Percentiles rank a stretch among this genome's conserved stretches.
Conservation (phyloP, 352 stramenopile genomes). For the Phytophthora crassamura region DNA sequence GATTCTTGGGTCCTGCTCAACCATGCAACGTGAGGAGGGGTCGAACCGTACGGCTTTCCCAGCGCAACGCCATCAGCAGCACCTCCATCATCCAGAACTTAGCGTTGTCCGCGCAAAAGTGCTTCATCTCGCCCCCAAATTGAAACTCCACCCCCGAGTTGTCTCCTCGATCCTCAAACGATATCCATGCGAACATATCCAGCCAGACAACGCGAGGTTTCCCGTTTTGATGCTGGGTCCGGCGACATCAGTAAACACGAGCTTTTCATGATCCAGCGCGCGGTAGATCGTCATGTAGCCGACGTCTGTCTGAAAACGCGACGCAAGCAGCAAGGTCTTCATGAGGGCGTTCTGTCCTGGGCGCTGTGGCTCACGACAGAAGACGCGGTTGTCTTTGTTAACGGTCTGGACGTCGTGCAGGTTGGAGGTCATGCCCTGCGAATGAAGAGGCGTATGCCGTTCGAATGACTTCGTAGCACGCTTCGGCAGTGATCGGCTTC, state of each 20-base stretch:
- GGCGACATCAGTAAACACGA: constrained; percentile 23
- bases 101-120: constrained; percentile 38
- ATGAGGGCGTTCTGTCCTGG: constrained; percentile 30
- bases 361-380: constrained; percentile 43
- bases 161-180: constrained; percentile 30
- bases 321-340: constrained; percentile 47
- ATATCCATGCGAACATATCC: constrained; percentile 44
- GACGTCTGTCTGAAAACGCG: constrained; percentile 43
- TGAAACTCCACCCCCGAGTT: constrained; percentile 28
- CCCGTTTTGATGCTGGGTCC: not conserved
- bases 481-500: constrained; percentile 30
- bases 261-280: constrained; percentile 38
- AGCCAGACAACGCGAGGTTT: constrained; percentile 36
- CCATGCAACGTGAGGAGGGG: constrained; percentile 32
- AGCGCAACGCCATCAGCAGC: constrained; percentile 41
- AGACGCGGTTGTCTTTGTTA: constrained; percentile 46
- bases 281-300: constrained; percentile 50
- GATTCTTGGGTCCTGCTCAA: constrained; percentile 12
- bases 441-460: constrained; percentile 46
- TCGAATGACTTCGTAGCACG: constrained; percentile 48
- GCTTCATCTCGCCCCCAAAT: constrained; percentile 42
- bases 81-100: constrained; percentile 48
- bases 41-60: constrained; percentile 32
- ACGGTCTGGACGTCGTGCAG: constrained; percentile 41
- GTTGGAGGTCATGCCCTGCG: constrained; percentile 34